Evolutionary conservation across 2,329 filamentous ascomycete species (phyloP), one percentile per base, ranked within the genome.

Genomic region (Salinomyces thailandicus): DNA sequence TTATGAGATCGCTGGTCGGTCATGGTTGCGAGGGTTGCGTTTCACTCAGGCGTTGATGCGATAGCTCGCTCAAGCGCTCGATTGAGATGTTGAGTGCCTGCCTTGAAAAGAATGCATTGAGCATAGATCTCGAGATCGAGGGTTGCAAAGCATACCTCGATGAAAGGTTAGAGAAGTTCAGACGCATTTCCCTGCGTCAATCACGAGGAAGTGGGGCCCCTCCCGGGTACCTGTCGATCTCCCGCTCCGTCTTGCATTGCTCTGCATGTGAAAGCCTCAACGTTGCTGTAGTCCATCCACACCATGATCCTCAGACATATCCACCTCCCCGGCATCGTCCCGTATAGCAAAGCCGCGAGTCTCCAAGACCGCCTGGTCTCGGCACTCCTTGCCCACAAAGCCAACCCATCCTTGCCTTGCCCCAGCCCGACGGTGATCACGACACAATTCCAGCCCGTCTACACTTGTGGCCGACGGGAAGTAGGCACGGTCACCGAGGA

Each of bases 381-480:
- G 14, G 63, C 64, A 22, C 69, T 80, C 41, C 73, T 85, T 31
- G 61, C 71, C 18, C 67, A 75, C 58, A 84, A 83, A 58, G 66
- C 67, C 31, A 55, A 62, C 13, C 51, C 42, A 39, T 37, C 48
- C n/a, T 47, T 58, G 1, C 45, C 62, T 4, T 59, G 71, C 6
- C 81, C 81, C 1, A 64, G 68, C 11, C 83, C 85, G 17, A 77
- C 75, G 19, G 69, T 96, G 46, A 69, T 96, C 44, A 86, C 85
- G 45, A 91, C 93, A 61, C 79, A 84, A 36, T 82, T 86, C 32
- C 64, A 71, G 20, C 85, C 87, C 1, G 85, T 86, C 31, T 95
- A 91, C 62, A 95, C 89, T 11, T 81, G 87, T 46, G 91, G 91
- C 37, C 81, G 89, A 5, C 81, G 91, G 19, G 86, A 95, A 53